Percentiles rank a stretch among this genome's conserved stretches.
These are phyloP conservation scores for Monosporascus cannonballus DNA, from an alignment of 2,329 filamentous ascomycete genomes.

Conservation along the genomic window DNA sequence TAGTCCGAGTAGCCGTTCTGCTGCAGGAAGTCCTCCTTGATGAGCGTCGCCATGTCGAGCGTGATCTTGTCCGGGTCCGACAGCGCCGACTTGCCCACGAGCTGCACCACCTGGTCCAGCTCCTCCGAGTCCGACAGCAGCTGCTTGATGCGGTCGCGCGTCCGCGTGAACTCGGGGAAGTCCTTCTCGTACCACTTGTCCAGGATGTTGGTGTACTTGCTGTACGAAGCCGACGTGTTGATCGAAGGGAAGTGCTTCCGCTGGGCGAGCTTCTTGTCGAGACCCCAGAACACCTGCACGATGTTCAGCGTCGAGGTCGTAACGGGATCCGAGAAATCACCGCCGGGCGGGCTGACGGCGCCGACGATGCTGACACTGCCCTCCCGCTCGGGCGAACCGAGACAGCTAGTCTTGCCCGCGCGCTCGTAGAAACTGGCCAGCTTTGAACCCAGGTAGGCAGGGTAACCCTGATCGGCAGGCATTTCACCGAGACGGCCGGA, in stretches of 20 bases:
- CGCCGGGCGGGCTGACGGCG: slow-evolving; percentile 92
- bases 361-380: slow-evolving; percentile 97
- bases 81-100: slow-evolving; percentile 94
- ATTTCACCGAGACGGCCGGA: slow-evolving; percentile 98
- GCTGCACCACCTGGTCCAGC: slow-evolving; percentile 95
- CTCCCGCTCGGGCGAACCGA: slow-evolving; percentile 82
- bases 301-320: slow-evolving; percentile 91
- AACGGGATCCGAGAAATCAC: slow-evolving; percentile 98
- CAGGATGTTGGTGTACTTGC: slow-evolving; percentile 85
- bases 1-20: slow-evolving; percentile 99
- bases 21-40: slow-evolving; percentile 99
- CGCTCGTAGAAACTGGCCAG: slow-evolving; percentile 99
- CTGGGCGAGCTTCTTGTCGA: slow-evolving; percentile 99
- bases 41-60: slow-evolving; percentile 78
- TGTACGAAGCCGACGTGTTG: slow-evolving; percentile 92
- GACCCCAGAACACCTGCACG: slow-evolving; percentile 99
- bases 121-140: slow-evolving; percentile 93
- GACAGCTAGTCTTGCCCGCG: slow-evolving; percentile 76
- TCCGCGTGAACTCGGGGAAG: slow-evolving; percentile 86
- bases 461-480: slow-evolving; percentile 99
- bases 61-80: slow-evolving; percentile 98
- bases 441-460: slow-evolving; percentile 93
- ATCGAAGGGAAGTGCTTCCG: slow-evolving; percentile 99
- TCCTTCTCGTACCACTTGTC: slow-evolving; percentile 94
- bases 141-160: slow-evolving; percentile 90